Evolutionary conservation across 805 yeast species (phyloP).

Genomic region (Candida maris): DNA sequence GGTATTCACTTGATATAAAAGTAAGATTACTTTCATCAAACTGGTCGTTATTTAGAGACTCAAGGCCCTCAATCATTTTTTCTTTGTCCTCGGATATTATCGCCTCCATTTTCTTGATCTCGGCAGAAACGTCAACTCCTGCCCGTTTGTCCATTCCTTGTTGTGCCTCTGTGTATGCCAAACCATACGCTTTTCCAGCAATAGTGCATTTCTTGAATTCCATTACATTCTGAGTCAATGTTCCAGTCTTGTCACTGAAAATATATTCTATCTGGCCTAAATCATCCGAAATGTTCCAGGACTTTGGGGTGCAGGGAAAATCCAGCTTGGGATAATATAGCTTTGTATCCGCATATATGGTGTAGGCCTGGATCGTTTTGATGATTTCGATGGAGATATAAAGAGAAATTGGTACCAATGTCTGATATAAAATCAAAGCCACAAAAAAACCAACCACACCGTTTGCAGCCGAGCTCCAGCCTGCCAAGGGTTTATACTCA

Average conservation of each 20-base stretch:
- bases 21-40: slow-evolving; percentile 50
- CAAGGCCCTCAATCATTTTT: slow-evolving; percentile 46
- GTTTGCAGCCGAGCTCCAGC: slow-evolving; percentile 52
- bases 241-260: slow-evolving; percentile 82
- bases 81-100: slow-evolving; percentile 40
- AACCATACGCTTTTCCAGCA: slow-evolving; percentile 63
- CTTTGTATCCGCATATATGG: slow-evolving; percentile 64
- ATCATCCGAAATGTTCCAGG: slow-evolving; percentile 83
- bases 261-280: slow-evolving; percentile 80
- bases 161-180: slow-evolving; percentile 75
- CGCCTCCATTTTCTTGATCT: slow-evolving; percentile 38
- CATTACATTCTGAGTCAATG: slow-evolving; percentile 80
- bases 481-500: slow-evolving; percentile 60
- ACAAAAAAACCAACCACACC: slow-evolving; percentile 72
- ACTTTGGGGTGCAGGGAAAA: slow-evolving; percentile 74
- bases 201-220: slow-evolving; percentile 75
- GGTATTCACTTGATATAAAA: slow-evolving; percentile 58
- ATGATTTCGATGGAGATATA: slow-evolving; percentile 77
- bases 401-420: slow-evolving; percentile 75
- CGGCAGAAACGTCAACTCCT: slow-evolving; percentile 57
- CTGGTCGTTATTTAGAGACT: slow-evolving; percentile 41
- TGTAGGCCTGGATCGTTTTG: slow-evolving; percentile 71
- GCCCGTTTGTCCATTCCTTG: slow-evolving; percentile 65
- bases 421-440: slow-evolving; percentile 67
- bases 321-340: slow-evolving; percentile 69